Base-by-base conservation (phyloP, 768 basidiomycete species). In the Boletus barrowsii region DNA sequence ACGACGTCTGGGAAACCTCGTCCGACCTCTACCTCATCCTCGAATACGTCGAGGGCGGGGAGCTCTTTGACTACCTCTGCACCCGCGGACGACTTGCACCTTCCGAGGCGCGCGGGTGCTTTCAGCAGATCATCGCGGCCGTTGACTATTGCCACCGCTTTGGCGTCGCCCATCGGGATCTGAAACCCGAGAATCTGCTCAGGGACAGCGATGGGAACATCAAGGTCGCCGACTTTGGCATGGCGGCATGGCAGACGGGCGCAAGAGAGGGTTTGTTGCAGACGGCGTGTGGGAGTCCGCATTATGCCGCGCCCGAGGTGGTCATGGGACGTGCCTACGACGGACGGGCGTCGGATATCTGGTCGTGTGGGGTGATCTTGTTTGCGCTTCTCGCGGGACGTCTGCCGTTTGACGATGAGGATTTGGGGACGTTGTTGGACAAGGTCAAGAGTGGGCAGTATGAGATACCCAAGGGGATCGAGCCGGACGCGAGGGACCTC, bases 221-320 rank as follows among this genome's bases (percentile, higher is more conserved):
- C 81, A 98, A 96, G 68, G 86, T 98, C 33, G 93, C 91, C 3
- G 95, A 98, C 72, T 95, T 97, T 67, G 94, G 95, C n/a, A 94
- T 97, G 90, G 93, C 94, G 4, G 89, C 90, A 33, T 94, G 90
- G 87, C 90, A 93, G 71, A 78, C 74, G 24, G 81, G 82, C 56
- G 77, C 79, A 47, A 77, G 73, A 13, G 76, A 79, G 39, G 73
- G 77, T 15, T 68, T 85, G 68, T 78, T 97, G 47, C 80, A 81
- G 62, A 97, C 94, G 0, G 88, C 89, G 22, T 97, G 95, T 61
- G 95, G 95, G 30, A 93, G 90, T 61, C 94, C 94, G 51, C 95
- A 97, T 69, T 97, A 98, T 55, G 93, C 93, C 17, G 90, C 90
- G 13, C 94, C 95, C 1, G 95, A 98, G 73, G 86, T 98, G 53